A percentile compares a stretch with the other conserved stretches of the same genome.
phyloP scores from a whole-genome alignment of 306 rosid genomes.

The Pachyrhizus erosus region DNA sequence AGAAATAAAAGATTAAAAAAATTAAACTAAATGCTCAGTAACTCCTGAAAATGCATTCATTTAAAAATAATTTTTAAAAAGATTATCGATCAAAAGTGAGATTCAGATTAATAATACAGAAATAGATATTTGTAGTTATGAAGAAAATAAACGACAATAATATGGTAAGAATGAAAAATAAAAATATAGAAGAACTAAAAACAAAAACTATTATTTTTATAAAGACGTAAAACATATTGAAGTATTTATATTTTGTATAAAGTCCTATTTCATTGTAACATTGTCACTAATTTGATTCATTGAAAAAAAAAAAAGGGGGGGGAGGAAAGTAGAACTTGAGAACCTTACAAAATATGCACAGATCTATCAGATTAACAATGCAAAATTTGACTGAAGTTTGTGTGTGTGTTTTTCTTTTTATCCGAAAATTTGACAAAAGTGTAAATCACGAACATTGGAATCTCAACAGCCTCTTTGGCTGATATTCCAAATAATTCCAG shows the following conservation, averaged over 20 bases:
- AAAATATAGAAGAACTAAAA: background rate
- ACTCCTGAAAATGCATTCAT: too few relatives aligned
- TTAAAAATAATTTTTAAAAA: too few relatives aligned
- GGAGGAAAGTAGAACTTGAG: background rate
- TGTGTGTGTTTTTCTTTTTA: too few relatives aligned
- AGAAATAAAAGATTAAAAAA: too few relatives aligned
- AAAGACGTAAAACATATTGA: too few relatives aligned
- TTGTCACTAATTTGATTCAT: background rate
- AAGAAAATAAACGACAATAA: background rate
- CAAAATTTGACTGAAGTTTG: background rate
- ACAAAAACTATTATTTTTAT: too few relatives aligned
- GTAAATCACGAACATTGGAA: background rate
- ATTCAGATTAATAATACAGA: too few relatives aligned
- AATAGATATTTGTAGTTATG: too few relatives aligned
- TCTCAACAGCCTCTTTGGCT: background rate
- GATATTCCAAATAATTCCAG: background rate
- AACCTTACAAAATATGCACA: background rate
- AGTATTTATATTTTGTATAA: background rate
- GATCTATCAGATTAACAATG: background rate
- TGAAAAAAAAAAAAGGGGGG: background rate
- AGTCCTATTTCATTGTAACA: background rate
- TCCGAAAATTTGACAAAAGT: constrained; percentile 15
- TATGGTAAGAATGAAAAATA: background rate
- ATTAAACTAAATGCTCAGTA: too few relatives aligned
- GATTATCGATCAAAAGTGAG: too few relatives aligned